A percentile compares a stretch with the other conserved stretches of the same genome.
These are phyloP conservation scores for Hypomontagnella monticulosa DNA, from an alignment of 495 filamentous ascomycete species.

Conservation along the genomic window DNA sequence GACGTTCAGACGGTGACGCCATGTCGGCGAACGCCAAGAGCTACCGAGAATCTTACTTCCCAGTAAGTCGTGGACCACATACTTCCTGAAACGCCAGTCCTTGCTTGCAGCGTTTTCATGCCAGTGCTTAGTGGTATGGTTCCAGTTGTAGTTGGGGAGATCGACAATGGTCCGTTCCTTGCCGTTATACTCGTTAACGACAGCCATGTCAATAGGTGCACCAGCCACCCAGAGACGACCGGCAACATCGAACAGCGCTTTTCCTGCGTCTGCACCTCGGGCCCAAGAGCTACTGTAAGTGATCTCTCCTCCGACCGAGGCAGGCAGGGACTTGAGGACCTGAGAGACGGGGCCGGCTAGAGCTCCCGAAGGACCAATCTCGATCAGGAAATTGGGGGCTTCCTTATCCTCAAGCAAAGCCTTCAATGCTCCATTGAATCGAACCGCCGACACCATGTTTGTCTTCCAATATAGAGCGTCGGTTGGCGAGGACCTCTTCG, in stretches of 20 bases:
- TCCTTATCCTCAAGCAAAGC: constrained; percentile 9
- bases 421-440: constrained; percentile 49
- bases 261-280: constrained; percentile 37
- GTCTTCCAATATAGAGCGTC: constrained; percentile 46
- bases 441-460: constrained; percentile 49
- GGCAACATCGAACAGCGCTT: constrained; percentile 42
- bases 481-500: neutral
- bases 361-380: constrained; percentile 62
- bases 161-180: constrained; percentile 33
- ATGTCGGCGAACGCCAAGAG: constrained; percentile 28
- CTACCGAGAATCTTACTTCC: constrained; percentile 26
- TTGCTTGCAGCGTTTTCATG: constrained; percentile 45
- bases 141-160: constrained; percentile 58
- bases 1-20: constrained; percentile 44
- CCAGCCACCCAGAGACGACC: constrained; percentile 47
- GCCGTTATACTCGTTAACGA: neutral
- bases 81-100: constrained; percentile 36
- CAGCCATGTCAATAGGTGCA: neutral
- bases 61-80: constrained; percentile 34
- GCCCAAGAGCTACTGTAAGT: constrained; percentile 43
- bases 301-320: neutral
- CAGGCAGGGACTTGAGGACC: constrained; percentile 37
- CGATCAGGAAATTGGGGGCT: constrained; percentile 49
- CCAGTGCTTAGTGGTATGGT: constrained; percentile 50
- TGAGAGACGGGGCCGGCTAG: constrained; percentile 57